Base-by-base conservation (phyloP, 75 land plant species). In the Sequoia sempervirens region DNA sequence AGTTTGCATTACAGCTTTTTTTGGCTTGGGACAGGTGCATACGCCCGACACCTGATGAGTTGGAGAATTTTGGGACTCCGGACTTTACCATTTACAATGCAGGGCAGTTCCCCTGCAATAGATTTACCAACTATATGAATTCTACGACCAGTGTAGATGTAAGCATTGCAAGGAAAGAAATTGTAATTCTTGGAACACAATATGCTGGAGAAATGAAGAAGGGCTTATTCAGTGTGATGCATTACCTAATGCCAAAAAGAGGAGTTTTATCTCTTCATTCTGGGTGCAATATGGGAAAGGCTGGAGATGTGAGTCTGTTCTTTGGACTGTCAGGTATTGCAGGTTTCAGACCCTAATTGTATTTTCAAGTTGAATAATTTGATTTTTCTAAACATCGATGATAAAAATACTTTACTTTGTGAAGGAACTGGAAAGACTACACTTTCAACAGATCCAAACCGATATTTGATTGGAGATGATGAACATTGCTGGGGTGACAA, bases 161-260 rank as follows among this genome's bases (percentile, higher is more conserved):
- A 32, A 89, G 85, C 41, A 61, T 89, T 68, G 78, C 89, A 81
- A 78, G 90, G 47, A 89, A 82, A 84, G 90, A 89, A 81, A 89
- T 89, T 87, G 90, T 89, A 81, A 89, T 89, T 46, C 84, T 89
- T 43, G 90, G 90, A 73, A 88, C 89, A 75, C 89, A 88, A 69
- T 88, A 88, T 83, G 89, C 89, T 81, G 89, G 89, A 83, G 90
- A 89, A 80, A 89, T 89, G 90, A 89, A 89, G 90, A 89, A 89
- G 90, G 90, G 90, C 64, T 87, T 89, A 45, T 89, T 89, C 85
- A 89, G 90, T 80, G 26, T 89, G 34, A 89, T 89, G 90, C 90
- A 89, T 84, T 89, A 89, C 82, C 66, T 89, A 80, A 89, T 89
- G 90, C 90, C 90, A 26, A 88, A 89, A 70, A 88, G 79, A 85